These are phyloP conservation scores for Pseudotsuga menziesii DNA, from an alignment of 75 land plant genomes.

Conservation along the genomic window DNA sequence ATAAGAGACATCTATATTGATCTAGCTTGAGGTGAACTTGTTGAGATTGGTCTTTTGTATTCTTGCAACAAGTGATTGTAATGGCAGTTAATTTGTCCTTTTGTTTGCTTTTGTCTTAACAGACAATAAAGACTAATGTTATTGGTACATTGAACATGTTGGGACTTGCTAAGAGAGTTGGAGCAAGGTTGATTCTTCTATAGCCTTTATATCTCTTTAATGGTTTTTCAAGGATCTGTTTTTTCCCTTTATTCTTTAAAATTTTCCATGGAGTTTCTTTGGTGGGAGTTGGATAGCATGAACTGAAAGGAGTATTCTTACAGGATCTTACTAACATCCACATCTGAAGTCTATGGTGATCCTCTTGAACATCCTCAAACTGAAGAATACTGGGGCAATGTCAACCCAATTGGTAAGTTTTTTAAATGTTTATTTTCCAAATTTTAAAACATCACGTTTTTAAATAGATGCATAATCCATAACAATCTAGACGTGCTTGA, in stretches of 20 bases:
- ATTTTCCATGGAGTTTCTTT: not conserved
- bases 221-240: not conserved
- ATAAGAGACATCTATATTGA: not conserved
- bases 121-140: conserved; percentile 87
- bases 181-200: conserved; percentile 56
- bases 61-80: not conserved
- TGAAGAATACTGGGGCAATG: conserved; percentile 88
- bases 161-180: conserved; percentile 83
- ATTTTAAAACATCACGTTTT: not conserved
- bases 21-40: not conserved
- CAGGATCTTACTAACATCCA: conserved; percentile 83
- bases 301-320: not conserved
- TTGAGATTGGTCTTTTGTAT: not conserved
- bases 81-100: not conserved
- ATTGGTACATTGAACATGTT: conserved; percentile 85
- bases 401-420: conserved; percentile 69
- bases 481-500: not conserved
- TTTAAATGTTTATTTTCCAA: not conserved
- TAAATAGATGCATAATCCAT: not conserved
- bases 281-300: not conserved
- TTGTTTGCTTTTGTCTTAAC: conserved; percentile 4
- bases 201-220: not conserved
- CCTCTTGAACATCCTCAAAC: conserved; percentile 80
- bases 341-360: conserved; percentile 88
- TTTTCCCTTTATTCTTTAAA: not conserved